Percentiles rank a stretch among this genome's conserved stretches.
Evolutionary conservation across 345 rosid genomes (phyloP).

Genomic region (Boechera retrofracta): DNA sequence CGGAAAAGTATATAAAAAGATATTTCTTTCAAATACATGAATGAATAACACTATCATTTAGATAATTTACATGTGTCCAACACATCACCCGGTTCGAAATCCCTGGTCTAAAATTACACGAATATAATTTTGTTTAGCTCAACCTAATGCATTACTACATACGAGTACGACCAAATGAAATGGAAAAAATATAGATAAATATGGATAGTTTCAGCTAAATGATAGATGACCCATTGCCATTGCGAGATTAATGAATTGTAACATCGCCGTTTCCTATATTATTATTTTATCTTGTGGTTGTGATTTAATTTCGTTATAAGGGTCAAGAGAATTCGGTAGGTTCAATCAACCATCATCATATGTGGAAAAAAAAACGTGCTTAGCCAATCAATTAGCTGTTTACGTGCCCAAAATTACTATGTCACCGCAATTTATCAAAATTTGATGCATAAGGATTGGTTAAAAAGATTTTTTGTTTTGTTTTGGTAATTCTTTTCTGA

Average conservation of each 20-base stretch:
- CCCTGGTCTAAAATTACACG: not conserved
- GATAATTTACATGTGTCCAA: too few relatives aligned
- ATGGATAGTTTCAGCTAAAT: conserved; percentile 1
- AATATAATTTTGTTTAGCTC: conserved; percentile 4
- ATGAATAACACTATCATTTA: too few relatives aligned
- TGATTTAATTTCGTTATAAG: conserved; percentile 4
- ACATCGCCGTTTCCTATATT: conserved; percentile 1
- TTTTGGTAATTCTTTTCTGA: not conserved
- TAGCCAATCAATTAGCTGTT: not conserved
- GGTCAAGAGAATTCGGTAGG: conserved; percentile 29
- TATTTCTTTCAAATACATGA: too few relatives aligned
- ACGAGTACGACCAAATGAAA: conserved; percentile 35
- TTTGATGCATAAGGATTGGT: not conserved
- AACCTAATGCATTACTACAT: conserved; percentile 43
- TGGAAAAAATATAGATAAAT: not conserved
- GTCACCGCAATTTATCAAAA: not conserved
- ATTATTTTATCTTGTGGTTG: conserved; percentile 32
- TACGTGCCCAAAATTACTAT: not conserved
- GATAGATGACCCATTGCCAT: not conserved
- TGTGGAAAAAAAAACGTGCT: not conserved
- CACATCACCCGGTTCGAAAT: not conserved
- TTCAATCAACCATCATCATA: conserved; percentile 25
- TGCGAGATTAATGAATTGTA: not conserved
- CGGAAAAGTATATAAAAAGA: too few relatives aligned
- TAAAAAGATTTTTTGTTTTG: not conserved